phyloP scores from a whole-genome alignment of 2,329 filamentous ascomycete species.

The Venturia carpophila region DNA sequence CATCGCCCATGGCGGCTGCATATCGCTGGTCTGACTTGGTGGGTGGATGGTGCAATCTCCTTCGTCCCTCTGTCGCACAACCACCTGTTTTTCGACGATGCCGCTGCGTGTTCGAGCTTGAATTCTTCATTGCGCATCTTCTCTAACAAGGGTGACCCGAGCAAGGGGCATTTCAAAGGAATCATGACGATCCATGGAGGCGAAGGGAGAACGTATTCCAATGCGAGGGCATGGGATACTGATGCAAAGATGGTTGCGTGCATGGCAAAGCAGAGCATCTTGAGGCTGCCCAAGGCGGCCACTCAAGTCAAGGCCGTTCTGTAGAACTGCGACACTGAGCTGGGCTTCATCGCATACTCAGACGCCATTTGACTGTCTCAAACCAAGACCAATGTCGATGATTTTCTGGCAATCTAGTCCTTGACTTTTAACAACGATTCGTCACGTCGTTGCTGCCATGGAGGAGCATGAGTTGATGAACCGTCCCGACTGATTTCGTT shows the following conservation, averaged over 20 bases:
- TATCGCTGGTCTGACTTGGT: conserved; percentile 36
- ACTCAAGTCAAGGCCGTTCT: background rate
- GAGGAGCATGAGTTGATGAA: too few relatives aligned
- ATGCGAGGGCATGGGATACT: conserved; percentile 40
- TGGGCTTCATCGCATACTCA: too few relatives aligned
- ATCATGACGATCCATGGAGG: conserved; percentile 33
- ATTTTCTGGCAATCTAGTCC: too few relatives aligned
- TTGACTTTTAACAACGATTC: too few relatives aligned
- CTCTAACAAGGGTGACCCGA: conserved; percentile 32
- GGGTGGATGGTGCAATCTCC: conserved; percentile 39
- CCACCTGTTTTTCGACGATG: conserved; percentile 39
- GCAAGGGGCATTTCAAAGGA: conserved; percentile 40
- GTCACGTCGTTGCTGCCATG: too few relatives aligned
- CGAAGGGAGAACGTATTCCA: conserved; percentile 39
- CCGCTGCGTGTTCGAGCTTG: conserved; percentile 39
- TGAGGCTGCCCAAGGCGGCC: conserved; percentile 25
- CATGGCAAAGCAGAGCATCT: conserved; percentile 42
- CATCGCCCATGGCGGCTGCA: conserved; percentile 42
- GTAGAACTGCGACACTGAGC: background rate
- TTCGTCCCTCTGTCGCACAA: conserved; percentile 40
- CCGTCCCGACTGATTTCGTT: too few relatives aligned
- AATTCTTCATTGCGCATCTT: conserved; percentile 45
- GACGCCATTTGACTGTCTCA: too few relatives aligned
- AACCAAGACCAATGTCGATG: too few relatives aligned
- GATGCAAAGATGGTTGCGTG: conserved; percentile 39